These are phyloP conservation scores for Rhazya stricta DNA, from an alignment of 257 asterid genomes.

Conservation along the genomic window DNA sequence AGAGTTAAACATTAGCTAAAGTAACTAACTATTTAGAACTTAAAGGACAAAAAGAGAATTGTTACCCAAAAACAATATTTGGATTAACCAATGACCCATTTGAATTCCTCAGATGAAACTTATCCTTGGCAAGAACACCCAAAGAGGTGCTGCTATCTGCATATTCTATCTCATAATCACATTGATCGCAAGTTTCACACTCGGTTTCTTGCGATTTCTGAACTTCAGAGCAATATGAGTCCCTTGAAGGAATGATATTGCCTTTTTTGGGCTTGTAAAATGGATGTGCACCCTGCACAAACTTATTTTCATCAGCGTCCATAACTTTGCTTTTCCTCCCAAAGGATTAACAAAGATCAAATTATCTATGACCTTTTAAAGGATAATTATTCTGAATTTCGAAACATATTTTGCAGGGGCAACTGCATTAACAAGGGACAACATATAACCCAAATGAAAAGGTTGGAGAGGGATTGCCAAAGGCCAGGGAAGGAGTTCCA, in stretches of 20 bases:
- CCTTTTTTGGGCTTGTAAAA: slow-evolving; percentile 54
- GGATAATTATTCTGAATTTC: background rate
- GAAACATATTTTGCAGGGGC: background rate
- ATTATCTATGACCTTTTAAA: background rate
- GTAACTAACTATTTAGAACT: slow-evolving; percentile 3
- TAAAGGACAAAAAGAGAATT: slow-evolving; percentile 3
- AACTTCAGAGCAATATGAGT: slow-evolving; percentile 55
- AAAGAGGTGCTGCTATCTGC: slow-evolving; percentile 75
- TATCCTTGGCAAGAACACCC: slow-evolving; percentile 72
- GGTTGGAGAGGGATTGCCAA: background rate
- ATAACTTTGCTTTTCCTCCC: background rate
- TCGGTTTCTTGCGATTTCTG: slow-evolving; percentile 30
- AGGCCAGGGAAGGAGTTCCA: background rate
- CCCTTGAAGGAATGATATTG: slow-evolving; percentile 40
- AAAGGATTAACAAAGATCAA: background rate
- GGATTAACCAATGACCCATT: slow-evolving; percentile 52
- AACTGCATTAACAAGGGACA: background rate
- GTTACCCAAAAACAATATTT: slow-evolving; percentile 59
- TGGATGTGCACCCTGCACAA: slow-evolving; percentile 71
- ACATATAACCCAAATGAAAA: background rate
- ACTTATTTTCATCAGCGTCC: slow-evolving; percentile 9
- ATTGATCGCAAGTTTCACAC: slow-evolving; percentile 53
- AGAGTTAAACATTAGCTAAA: slow-evolving; percentile 13
- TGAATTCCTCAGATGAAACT: slow-evolving; percentile 45
- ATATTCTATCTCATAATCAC: slow-evolving; percentile 74